phyloP scores from a whole-genome alignment of 345 rosid genomes.

The Xanthoceras sorbifolium region DNA sequence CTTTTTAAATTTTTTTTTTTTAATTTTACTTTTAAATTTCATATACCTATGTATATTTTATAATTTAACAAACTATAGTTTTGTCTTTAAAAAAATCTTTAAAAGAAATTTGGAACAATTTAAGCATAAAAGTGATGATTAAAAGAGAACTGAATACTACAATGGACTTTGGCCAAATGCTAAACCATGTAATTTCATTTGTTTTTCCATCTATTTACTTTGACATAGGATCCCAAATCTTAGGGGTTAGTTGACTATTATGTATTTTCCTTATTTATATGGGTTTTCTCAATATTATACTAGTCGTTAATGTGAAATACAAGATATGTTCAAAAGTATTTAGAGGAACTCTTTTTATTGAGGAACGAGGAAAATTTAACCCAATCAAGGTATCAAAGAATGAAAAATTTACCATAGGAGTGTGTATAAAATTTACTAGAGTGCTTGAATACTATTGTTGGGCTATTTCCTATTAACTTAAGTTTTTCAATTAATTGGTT shows the following conservation, averaged over 20 bases:
- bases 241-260: neutral
- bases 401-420: neutral
- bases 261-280: neutral
- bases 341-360: neutral
- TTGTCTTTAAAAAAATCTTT: too few relatives aligned
- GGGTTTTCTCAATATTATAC: neutral
- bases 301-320: neutral
- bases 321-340: neutral
- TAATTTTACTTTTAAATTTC: too few relatives aligned
- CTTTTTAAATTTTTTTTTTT: too few relatives aligned
- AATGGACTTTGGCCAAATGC: neutral
- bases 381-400: slow-evolving; percentile 9
- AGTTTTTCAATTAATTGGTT: neutral
- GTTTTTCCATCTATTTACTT: neutral
- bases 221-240: neutral
- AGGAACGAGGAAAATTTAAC: neutral
- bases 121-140: too few relatives aligned
- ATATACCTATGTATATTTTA: too few relatives aligned
- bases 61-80: too few relatives aligned
- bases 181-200: neutral
- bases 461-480: neutral
- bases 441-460: too few relatives aligned
- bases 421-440: neutral
- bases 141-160: too few relatives aligned
- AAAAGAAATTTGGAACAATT: too few relatives aligned